A percentile compares a stretch with the other conserved stretches of the same genome.
These are phyloP conservation scores for Piromyces sp. DNA, from an alignment of 192 early-diverging fungal genomes.

Conservation along the genomic window DNA sequence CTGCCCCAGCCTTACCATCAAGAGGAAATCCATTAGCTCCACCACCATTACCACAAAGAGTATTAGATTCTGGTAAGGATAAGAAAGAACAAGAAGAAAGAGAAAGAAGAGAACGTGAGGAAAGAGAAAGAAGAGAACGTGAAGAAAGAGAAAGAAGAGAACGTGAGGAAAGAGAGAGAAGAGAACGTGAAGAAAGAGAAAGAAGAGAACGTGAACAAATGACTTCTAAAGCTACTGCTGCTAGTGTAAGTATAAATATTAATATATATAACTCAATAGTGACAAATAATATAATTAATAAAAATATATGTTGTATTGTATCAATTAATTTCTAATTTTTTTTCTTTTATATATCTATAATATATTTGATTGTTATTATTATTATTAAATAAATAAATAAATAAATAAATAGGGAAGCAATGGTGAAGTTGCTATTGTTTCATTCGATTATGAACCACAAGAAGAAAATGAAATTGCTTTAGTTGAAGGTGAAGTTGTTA, in stretches of 20 bases:
- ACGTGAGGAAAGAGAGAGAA: not conserved
- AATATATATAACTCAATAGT: no score
- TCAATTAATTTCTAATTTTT: no score
- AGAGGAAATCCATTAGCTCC: not conserved
- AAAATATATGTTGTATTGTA: no score
- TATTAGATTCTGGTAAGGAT: not conserved
- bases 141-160: not conserved
- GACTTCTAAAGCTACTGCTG: not conserved
- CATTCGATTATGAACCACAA: not conserved
- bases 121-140: not conserved
- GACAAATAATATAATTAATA: no score
- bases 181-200: not conserved
- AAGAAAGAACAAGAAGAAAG: not conserved
- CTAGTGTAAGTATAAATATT: not conserved
- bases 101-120: not conserved
- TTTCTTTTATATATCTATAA: no score
- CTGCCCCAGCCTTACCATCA: no score
- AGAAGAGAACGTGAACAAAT: not conserved
- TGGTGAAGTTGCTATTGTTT: not conserved
- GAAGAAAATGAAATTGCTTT: constrained; percentile 1
- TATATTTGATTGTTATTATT: no score
- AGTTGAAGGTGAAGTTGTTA: not conserved
- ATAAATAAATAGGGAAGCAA: not conserved
- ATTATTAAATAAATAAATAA: no score
- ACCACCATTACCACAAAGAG: not conserved